Conservation (phyloP, 2,329 filamentous ascomycete genomes). For the Laburnicola sp. region DNA sequence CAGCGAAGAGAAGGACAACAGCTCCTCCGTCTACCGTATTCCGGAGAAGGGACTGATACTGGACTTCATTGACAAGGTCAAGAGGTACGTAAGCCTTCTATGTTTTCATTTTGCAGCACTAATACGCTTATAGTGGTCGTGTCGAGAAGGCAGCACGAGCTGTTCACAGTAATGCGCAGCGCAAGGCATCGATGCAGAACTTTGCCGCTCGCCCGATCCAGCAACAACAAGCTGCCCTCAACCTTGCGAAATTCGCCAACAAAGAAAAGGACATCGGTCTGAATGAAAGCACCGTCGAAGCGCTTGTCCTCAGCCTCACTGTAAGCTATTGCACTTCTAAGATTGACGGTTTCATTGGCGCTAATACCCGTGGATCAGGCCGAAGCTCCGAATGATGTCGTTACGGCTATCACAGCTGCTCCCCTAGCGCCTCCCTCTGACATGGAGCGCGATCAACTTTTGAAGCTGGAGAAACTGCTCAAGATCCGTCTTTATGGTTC, state of each 20-base stretch:
- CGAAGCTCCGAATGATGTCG: conserved; percentile 44
- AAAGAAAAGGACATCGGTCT: conserved; percentile 56
- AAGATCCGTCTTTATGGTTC: conserved; percentile 29
- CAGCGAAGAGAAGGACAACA: conserved; percentile 45
- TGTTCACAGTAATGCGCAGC: conserved; percentile 17
- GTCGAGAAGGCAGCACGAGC: conserved; percentile 23
- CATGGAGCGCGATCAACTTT: conserved; percentile 34
- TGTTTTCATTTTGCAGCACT: conserved; percentile 14
- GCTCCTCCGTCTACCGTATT: conserved; percentile 49
- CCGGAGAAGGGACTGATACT: conserved; percentile 53
- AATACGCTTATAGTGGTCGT: conserved; percentile 26
- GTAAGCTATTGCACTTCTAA: conserved; percentile 54
- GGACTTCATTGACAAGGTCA: conserved; percentile 66
- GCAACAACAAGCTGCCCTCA: conserved; percentile 68
- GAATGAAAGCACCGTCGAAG: conserved; percentile 49
- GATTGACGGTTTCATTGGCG: conserved; percentile 36
- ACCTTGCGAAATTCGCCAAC: conserved; percentile 61
- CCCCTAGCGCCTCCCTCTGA: conserved; percentile 28
- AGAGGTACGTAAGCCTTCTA: conserved; percentile 40
- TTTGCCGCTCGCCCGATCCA: conserved; percentile 49
- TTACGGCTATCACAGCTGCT: conserved; percentile 33
- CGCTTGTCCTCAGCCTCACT: conserved; percentile 63
- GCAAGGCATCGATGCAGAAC: conserved; percentile 31
- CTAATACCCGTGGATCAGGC: conserved; percentile 45
- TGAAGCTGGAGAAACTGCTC: conserved; percentile 39